Percentiles rank a stretch among this genome's conserved stretches.
Conservation (phyloP, 2,329 filamentous ascomycete genomes). For the Tolypocladium album region DNA sequence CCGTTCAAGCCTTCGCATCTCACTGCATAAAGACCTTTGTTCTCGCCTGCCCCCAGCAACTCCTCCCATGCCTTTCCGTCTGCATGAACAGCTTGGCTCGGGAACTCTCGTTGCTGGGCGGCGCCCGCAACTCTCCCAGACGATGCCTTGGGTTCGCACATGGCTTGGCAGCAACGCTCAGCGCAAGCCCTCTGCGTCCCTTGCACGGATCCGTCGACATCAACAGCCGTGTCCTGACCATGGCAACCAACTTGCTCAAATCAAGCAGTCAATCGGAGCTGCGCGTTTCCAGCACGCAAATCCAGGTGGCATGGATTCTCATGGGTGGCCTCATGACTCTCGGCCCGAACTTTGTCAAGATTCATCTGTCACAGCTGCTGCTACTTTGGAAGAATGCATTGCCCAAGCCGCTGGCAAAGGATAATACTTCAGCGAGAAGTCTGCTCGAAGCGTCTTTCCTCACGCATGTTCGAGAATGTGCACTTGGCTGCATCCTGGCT, state of each 20-base stretch:
- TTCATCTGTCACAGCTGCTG: slow-evolving; percentile 87
- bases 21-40: slow-evolving; percentile 81
- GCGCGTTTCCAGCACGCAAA: slow-evolving; percentile 82
- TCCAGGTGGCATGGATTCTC: slow-evolving; percentile 95
- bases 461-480: slow-evolving; percentile 89
- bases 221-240: slow-evolving; percentile 80
- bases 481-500: slow-evolving; percentile 78
- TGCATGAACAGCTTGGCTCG: slow-evolving; percentile 92
- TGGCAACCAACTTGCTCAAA: slow-evolving; percentile 87
- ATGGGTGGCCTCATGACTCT: slow-evolving; percentile 95
- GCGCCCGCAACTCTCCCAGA: slow-evolving; percentile 66
- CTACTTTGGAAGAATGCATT: slow-evolving; percentile 95
- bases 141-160: slow-evolving; percentile 87
- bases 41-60: slow-evolving; percentile 81
- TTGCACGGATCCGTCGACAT: slow-evolving; percentile 93
- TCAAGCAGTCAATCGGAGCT: slow-evolving; percentile 86
- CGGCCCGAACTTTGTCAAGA: slow-evolving; percentile 97
- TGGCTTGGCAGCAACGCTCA: slow-evolving; percentile 81
- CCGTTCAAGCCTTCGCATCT: slow-evolving; percentile 84
- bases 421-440: slow-evolving; percentile 75
- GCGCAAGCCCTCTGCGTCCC: slow-evolving; percentile 77
- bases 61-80: slow-evolving; percentile 82
- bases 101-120: slow-evolving; percentile 68
- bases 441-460: slow-evolving; percentile 86
- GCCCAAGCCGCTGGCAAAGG: slow-evolving; percentile 86